Evolutionary conservation across 306 rosid species (phyloP).

Genomic region (Lupinus albus): DNA sequence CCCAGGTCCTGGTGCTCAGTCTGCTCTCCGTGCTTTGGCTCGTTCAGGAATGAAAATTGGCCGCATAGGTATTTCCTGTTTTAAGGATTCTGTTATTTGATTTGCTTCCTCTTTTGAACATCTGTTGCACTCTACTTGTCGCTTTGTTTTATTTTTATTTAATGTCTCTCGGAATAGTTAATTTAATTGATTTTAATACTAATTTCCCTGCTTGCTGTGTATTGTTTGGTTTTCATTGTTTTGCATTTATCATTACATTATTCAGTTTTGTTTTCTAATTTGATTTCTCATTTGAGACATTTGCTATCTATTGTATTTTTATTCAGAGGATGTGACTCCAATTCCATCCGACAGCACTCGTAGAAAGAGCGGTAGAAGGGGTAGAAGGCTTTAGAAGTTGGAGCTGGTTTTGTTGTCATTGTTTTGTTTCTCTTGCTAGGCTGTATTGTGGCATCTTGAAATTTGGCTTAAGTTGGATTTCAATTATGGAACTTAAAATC

Average conservation of each 20-base stretch:
- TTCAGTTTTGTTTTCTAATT: neutral
- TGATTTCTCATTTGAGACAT: neutral
- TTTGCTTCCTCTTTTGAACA: neutral
- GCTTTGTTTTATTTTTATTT: too few relatives aligned
- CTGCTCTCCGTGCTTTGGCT: conserved; percentile 91
- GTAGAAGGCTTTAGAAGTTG: conserved; percentile 65
- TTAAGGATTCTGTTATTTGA: neutral
- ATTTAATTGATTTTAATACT: neutral
- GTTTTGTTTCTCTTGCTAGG: conserved; percentile 21
- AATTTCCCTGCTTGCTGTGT: neutral
- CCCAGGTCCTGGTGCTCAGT: conserved; percentile 89
- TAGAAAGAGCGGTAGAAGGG: conserved; percentile 89
- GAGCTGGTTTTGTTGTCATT: neutral
- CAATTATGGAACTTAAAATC: conserved; percentile 44
- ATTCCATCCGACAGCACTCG: conserved; percentile 84
- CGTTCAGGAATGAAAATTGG: conserved; percentile 90
- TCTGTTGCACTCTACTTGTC: too few relatives aligned
- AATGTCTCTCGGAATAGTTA: too few relatives aligned
- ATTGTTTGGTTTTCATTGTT: neutral
- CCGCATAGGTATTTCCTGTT: conserved; percentile 60
- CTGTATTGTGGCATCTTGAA: conserved; percentile 28
- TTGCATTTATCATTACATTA: neutral
- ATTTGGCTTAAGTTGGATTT: conserved; percentile 35
- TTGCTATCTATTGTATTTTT: neutral
- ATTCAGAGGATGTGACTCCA: conserved; percentile 84